Evolutionary conservation across 257 asterid genomes (phyloP).

Genomic region (Ilex aquifolium): DNA sequence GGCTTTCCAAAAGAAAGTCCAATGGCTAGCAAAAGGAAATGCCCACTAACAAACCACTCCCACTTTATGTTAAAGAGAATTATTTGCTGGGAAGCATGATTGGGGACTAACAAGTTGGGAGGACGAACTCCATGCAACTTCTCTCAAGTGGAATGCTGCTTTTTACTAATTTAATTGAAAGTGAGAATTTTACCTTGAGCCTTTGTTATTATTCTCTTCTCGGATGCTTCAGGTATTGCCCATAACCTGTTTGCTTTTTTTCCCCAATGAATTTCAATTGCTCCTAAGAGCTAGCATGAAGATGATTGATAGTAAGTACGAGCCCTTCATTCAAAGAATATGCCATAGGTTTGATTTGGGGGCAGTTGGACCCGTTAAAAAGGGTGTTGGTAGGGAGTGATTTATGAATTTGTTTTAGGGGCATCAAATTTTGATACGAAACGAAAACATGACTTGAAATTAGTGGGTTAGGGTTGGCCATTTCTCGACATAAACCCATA

Average conservation of each 20-base stretch:
- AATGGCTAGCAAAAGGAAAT: constrained; percentile 40
- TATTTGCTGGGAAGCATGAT: constrained; percentile 31
- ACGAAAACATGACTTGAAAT: too few relatives aligned
- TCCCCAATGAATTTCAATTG: too few relatives aligned
- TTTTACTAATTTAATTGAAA: constrained; percentile 20
- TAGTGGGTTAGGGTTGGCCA: too few relatives aligned
- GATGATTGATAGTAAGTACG: too few relatives aligned
- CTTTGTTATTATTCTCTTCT: constrained; percentile 7
- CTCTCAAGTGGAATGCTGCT: constrained; percentile 22
- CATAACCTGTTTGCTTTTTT: constrained; percentile 9
- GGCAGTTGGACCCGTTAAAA: too few relatives aligned
- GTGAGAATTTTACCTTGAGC: constrained; percentile 20
- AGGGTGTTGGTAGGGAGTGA: too few relatives aligned
- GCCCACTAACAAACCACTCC: constrained; percentile 56
- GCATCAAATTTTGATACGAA: too few relatives aligned
- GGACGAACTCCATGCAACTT: constrained; percentile 30
- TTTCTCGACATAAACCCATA: too few relatives aligned
- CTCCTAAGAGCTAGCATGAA: too few relatives aligned
- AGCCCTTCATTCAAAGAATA: too few relatives aligned
- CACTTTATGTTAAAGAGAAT: constrained; percentile 23
- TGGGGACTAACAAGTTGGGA: constrained; percentile 39
- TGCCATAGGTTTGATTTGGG: too few relatives aligned
- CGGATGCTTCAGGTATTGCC: constrained; percentile 2
- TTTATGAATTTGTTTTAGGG: too few relatives aligned
- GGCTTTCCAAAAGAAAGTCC: constrained; percentile 17